Conservation (phyloP, 2,329 filamentous ascomycete genomes). For the Sphaceloma murrayae region DNA sequence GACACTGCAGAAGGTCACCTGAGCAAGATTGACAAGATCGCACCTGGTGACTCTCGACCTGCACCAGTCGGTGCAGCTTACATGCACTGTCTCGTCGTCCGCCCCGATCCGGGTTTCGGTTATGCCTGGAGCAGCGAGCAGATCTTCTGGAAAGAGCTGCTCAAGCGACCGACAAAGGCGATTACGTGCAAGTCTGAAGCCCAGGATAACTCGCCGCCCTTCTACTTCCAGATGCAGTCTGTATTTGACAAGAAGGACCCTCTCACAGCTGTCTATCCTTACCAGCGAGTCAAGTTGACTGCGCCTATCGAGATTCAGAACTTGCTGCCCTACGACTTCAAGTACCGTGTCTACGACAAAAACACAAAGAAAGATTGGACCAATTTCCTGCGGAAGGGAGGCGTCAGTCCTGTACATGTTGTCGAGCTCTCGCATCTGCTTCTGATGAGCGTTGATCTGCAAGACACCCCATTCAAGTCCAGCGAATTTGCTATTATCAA, state of each 20-base stretch:
- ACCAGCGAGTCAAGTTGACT: conserved; percentile 86
- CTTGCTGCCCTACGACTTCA: conserved; percentile 92
- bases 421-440: conserved; percentile 91
- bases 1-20: conserved; percentile 79
- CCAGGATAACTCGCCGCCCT: conserved; percentile 65
- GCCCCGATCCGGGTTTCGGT: conserved; percentile 91
- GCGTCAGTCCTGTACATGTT: conserved; percentile 92
- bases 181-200: conserved; percentile 81
- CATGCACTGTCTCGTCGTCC: conserved; percentile 75
- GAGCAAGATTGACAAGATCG: conserved; percentile 95
- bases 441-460: conserved; percentile 87
- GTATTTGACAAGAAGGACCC: conserved; percentile 77
- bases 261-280: conserved; percentile 73
- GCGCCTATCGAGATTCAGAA: conserved; percentile 93
- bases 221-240: conserved; percentile 94
- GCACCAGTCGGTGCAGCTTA: conserved; percentile 88
- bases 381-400: conserved; percentile 93
- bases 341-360: conserved; percentile 97
- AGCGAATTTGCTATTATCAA: conserved; percentile 99
- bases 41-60: conserved; percentile 79
- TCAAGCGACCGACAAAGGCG: conserved; percentile 75
- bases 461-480: conserved; percentile 86
- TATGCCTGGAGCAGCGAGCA: conserved; percentile 89
- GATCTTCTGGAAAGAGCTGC: conserved; percentile 84
- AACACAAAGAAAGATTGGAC: conserved; percentile 98